phyloP scores from a whole-genome alignment of 73 alveolate genomes.

The Paramecium bursaria region DNA sequence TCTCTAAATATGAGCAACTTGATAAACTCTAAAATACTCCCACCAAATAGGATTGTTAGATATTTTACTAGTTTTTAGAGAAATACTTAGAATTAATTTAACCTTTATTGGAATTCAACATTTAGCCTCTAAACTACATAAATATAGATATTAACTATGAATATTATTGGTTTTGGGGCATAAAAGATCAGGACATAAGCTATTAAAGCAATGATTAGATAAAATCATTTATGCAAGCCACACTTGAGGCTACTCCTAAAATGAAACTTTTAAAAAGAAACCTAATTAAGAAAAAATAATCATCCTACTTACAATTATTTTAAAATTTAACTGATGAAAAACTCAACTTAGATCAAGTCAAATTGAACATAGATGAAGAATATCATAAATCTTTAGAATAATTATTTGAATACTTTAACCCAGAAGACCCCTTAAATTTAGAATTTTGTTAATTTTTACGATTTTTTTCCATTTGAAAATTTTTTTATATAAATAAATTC shows the following conservation, averaged over 20 bases:
- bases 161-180: not conserved
- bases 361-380: not conserved
- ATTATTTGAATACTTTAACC: not conserved
- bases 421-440: not conserved
- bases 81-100: no score
- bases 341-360: no score
- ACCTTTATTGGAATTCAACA: no score
- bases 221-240: not conserved
- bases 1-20: no score
- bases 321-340: not conserved
- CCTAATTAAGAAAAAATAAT: conserved; percentile 5
- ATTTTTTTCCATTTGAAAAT: conserved; percentile 44
- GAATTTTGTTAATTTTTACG: conserved; percentile 29
- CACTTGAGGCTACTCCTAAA: not conserved
- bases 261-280: not conserved
- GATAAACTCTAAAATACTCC: no score
- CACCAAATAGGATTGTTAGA: no score
- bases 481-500: conserved; percentile 5
- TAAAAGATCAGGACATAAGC: not conserved
- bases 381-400: not conserved
- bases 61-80: no score
- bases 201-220: not conserved
- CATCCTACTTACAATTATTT: conserved; percentile 4
- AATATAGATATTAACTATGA: no score
- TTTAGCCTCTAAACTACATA: no score